Evolutionary conservation across 2,329 filamentous ascomycete genomes (phyloP).

Genomic region (Colletotrichum eleusines): DNA sequence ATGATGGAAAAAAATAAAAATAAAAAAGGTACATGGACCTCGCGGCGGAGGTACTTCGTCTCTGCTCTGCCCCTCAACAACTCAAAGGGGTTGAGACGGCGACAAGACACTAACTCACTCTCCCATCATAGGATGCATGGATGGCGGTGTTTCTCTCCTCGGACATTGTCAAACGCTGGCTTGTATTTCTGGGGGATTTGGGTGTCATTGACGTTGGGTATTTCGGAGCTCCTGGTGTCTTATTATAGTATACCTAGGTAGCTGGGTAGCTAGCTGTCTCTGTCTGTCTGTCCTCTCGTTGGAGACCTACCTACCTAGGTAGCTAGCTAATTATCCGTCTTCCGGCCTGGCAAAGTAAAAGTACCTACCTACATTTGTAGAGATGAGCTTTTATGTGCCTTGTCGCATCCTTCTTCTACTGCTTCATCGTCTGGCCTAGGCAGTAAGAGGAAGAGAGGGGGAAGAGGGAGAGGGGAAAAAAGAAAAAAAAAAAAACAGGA

Average conservation of each 20-base stretch:
- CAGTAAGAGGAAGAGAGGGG: not conserved
- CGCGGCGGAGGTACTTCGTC: constrained; percentile 14
- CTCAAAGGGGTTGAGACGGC: constrained; percentile 13
- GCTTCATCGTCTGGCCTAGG: not conserved
- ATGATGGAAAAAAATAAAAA: not conserved
- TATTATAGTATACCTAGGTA: not conserved
- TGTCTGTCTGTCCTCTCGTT: not conserved
- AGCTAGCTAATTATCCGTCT: no score
- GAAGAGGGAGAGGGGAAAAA: not conserved
- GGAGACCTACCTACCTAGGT: not conserved
- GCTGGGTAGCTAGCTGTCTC: no score
- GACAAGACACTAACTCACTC: not conserved
- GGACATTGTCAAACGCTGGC: constrained; percentile 1
- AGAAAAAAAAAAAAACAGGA: not conserved
- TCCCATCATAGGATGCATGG: constrained; percentile 1
- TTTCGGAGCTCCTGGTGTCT: not conserved
- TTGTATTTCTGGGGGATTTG: not conserved
- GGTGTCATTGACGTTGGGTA: not conserved
- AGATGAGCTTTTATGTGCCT: not conserved
- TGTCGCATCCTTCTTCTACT: not conserved
- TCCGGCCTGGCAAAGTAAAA: not conserved
- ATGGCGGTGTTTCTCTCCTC: constrained; percentile 5
- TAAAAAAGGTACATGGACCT: constrained; percentile 1
- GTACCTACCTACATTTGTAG: not conserved
- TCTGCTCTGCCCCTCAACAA: constrained; percentile 22